Evolutionary conservation across 1,284 basidiomycete species (phyloP).

Genomic region (Sporisorium sorghi): DNA sequence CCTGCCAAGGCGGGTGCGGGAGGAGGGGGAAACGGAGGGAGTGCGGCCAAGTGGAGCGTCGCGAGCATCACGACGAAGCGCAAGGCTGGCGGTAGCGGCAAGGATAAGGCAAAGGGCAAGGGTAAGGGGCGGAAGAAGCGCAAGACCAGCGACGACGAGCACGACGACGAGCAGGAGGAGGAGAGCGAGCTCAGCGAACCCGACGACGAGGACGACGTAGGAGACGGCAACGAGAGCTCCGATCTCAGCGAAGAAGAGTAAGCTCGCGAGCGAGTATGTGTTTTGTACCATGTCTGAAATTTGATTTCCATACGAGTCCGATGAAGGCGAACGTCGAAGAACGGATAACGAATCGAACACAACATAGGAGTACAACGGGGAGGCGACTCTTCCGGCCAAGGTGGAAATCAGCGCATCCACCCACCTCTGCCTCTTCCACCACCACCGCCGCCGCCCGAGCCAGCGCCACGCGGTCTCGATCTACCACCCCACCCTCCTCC

Average conservation of each 20-base stretch:
- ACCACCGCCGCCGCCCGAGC: neutral
- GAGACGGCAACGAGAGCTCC: slow-evolving; percentile 11
- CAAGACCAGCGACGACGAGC: neutral
- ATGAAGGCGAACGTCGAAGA: too few relatives aligned
- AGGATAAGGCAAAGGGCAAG: slow-evolving; percentile 9
- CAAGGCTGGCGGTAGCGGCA: slow-evolving; percentile 1
- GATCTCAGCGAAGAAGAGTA: slow-evolving; percentile 27
- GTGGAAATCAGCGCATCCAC: slow-evolving; percentile 17
- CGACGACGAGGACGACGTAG: slow-evolving; percentile 23
- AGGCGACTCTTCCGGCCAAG: too few relatives aligned
- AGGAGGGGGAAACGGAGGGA: neutral
- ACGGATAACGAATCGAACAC: too few relatives aligned
- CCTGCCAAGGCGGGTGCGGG: neutral
- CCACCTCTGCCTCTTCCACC: slow-evolving; percentile 23
- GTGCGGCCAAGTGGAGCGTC: slow-evolving; percentile 15
- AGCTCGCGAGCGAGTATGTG: neutral
- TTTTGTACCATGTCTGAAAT: neutral
- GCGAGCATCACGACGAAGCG: slow-evolving; percentile 5
- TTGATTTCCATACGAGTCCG: too few relatives aligned
- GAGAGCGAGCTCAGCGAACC: slow-evolving; percentile 25
- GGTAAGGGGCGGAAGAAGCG: slow-evolving; percentile 10
- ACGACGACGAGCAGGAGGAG: slow-evolving; percentile 23
- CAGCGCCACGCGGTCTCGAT: slow-evolving; percentile 3
- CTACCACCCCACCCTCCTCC: slow-evolving; percentile 18
- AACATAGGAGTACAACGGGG: too few relatives aligned